Conservation (phyloP, 495 filamentous ascomycete species). For the Viridothelium virens region DNA sequence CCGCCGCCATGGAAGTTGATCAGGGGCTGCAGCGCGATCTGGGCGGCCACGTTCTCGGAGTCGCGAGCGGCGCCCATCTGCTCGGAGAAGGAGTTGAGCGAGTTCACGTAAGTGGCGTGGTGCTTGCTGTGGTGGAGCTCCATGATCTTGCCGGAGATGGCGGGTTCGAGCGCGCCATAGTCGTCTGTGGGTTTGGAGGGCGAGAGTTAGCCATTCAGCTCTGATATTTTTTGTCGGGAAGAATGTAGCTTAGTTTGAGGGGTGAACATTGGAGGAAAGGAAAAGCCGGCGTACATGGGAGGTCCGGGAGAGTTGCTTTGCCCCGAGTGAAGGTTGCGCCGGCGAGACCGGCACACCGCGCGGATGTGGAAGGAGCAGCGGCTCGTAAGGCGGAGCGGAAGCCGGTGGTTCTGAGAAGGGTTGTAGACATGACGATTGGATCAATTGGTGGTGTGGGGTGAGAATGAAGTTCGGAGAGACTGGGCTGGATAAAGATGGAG, state of each 20-base stretch:
- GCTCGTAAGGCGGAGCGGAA: constrained; percentile 50
- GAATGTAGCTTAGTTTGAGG: background rate
- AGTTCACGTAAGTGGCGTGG: constrained; percentile 72
- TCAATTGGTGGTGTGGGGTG: background rate
- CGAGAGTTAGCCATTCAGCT: too few species aligned
- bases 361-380: constrained; percentile 42
- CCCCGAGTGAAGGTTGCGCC: constrained; percentile 68
- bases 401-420: constrained; percentile 45
- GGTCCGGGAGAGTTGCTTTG: constrained; percentile 90
- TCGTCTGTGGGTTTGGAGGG: constrained; percentile 33
- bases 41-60: constrained; percentile 53
- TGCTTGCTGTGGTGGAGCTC: constrained; percentile 79
- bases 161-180: constrained; percentile 73
- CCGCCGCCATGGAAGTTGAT: constrained; percentile 96
- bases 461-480: background rate
- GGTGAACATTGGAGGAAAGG: background rate
- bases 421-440: constrained; percentile 44
- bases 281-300: constrained; percentile 61
- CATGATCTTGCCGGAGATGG: constrained; percentile 97
- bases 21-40: constrained; percentile 73
- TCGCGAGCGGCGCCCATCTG: constrained; percentile 52
- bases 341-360: constrained; percentile 50
- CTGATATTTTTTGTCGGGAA: background rate
- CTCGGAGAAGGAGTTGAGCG: constrained; percentile 57
- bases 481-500: background rate